A percentile compares a stretch with the other conserved stretches of the same genome.
Conservation (phyloP, 441 rosid species). For the Codiaeum variegatum region DNA sequence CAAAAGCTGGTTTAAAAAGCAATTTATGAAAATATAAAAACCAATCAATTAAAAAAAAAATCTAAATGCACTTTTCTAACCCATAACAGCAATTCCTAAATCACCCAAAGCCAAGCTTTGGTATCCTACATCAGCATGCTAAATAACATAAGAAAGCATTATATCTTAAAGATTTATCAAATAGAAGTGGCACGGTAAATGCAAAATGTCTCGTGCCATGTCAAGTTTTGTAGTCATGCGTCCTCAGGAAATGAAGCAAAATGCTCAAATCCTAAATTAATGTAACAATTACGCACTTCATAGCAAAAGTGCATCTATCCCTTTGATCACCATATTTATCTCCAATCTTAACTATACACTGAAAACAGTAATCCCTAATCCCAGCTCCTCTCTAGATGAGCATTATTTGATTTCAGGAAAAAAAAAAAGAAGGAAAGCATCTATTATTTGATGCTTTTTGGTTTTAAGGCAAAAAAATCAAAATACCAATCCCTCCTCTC, state of each 20-base stretch:
- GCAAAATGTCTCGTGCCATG: neutral
- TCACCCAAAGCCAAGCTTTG: neutral
- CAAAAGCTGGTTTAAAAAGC: no score
- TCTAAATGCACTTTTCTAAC: no score
- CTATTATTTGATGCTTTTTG: no score
- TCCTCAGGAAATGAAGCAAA: neutral
- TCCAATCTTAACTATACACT: neutral
- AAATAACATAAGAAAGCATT: neutral
- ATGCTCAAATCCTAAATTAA: neutral
- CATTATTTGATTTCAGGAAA: no score
- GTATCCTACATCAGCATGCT: neutral
- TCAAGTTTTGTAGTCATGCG: neutral
- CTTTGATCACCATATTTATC: slow-evolving; percentile 2
- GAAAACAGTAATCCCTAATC: neutral
- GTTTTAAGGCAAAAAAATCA: no score
- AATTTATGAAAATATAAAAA: no score
- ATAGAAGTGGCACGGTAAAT: neutral
- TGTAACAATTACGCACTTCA: neutral
- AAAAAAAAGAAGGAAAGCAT: no score
- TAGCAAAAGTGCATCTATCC: neutral
- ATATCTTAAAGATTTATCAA: neutral
- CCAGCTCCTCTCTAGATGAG: no score
- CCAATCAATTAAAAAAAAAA: no score
- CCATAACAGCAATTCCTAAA: no score
- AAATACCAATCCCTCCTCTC: neutral